Evolutionary conservation across 2,329 filamentous ascomycete species (phyloP), one percentile per base, ranked within the genome.

Genomic region (Phaeosphaeriaceae sp.): DNA sequence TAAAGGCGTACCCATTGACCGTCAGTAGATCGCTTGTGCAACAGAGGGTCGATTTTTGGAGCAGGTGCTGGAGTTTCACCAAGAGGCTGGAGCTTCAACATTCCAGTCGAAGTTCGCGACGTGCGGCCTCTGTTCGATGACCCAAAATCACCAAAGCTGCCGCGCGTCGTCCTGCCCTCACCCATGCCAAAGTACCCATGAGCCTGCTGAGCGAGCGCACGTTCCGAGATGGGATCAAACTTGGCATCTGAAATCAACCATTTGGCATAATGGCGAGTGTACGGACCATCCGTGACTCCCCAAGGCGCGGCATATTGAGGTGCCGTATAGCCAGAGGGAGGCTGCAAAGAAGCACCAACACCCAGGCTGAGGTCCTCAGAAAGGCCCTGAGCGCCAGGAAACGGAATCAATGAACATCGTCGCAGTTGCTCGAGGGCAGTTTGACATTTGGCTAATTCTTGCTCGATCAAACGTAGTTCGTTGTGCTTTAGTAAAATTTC

Each of bases 381-480:
- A 7, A 85, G 85, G 33, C 85, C 83, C 55, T 84, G 81, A 56
- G 84, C 84, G 56, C 87, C 84, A 26, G 93, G 92, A 72, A 92
- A 97, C 4, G 93, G 93, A 62, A 96, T 93, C 60, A 97, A 81
- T 69, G 94, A 87, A 76, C 92, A 97, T 52, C 94, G 87, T 63
- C 94, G 89, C 56, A 99, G 80, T 76, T 97, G 94, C 76, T 99
- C 94, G 61, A 97, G 81, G 9, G 92, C 91, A 57, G 92, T 80
- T 77, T 97, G 92, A 69, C 92, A 97, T 78, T 97, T 97, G 58
- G 91, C 93, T 58, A 97, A 83, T 77, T 97, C 94, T 75, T 96
- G 92, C 70, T 97, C 91, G 73, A 97, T 96, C 61, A 96, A 81
- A 48, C 92, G 90, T 51, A 97, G 78, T 77, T 99, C 94, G 66